These are phyloP conservation scores for Hyaloscypha hepaticicola DNA, from an alignment of 495 filamentous ascomycete genomes.

Conservation along the genomic window DNA sequence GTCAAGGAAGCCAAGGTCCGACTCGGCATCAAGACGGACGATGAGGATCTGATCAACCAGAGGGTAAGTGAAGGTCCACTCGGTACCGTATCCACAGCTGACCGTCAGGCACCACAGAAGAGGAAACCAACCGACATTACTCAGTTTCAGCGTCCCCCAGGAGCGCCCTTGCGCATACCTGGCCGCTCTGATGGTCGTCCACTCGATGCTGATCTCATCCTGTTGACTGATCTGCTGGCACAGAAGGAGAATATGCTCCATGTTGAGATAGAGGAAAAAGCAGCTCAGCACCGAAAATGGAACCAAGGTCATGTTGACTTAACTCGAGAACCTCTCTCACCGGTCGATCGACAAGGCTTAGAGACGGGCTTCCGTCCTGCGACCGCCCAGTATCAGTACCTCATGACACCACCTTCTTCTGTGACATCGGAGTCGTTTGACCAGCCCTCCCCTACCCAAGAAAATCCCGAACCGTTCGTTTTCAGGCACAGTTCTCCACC, in stretches of 20 bases:
- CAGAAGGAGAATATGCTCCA: conserved; percentile 81
- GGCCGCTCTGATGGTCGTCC: conserved; percentile 68
- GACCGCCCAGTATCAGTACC: conserved; percentile 77
- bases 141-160: conserved; percentile 52
- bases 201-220: conserved; percentile 71
- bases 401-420: conserved; percentile 84
- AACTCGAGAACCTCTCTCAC: conserved; percentile 78
- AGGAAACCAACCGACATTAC: conserved; percentile 61
- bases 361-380: conserved; percentile 73
- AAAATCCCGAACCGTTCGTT: conserved; percentile 28
- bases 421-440: conserved; percentile 60
- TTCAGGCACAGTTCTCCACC: conserved; percentile 29
- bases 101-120: conserved; percentile 57
- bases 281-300: conserved; percentile 81
- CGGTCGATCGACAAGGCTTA: conserved; percentile 52
- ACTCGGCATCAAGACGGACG: conserved; percentile 84
- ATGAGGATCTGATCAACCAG: conserved; percentile 93
- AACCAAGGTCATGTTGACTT: conserved; percentile 81
- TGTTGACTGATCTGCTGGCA: conserved; percentile 70
- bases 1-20: conserved; percentile 86
- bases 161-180: conserved; percentile 63
- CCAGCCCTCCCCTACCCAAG: conserved; percentile 26
- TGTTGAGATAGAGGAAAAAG: conserved; percentile 74
- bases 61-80: conserved; percentile 57
- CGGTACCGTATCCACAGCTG: conserved; percentile 11